Base-by-base conservation (phyloP, 2,329 filamentous ascomycete species). In the Nemania sp. region DNA sequence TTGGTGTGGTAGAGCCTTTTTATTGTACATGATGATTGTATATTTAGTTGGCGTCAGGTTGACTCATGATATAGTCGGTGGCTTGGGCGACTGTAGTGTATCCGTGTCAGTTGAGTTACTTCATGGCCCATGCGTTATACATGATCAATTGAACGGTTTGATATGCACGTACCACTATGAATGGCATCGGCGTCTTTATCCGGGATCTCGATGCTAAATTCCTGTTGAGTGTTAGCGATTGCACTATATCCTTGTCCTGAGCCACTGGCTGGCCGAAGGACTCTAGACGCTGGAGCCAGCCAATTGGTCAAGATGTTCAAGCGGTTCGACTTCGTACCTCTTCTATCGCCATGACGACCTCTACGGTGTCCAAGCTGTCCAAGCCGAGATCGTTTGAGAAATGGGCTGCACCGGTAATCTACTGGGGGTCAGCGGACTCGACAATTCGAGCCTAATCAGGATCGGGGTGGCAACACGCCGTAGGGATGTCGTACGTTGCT, bases 301-400 rank as follows among this genome's bases (percentile, higher is more conserved):
- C 15, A 8, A 6, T 8, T 40, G 20, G 1, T 5, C 36, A 20
- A 23, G 17, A 9, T 12, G 14, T 19, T 3, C 6, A 2, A 5
- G 5, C 3, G 11, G 8, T 9, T 26, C n/a, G n/a, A 6, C n/a
- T 22, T 6, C 50, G 66, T 77, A 91, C 89, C 86, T 99, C 94
- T 84, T 99, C 94, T 77, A 99, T 97, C 64, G 94, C 94, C 94
- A 99, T 99, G 68, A 99, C 94, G 64, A 99, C 94, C 82, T 99
- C 94, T 61, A 99, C 94, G 61, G 94, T 97, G 75, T 99, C 94
- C 75, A 99, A 84, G 78, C 89, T 95, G 80, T 99, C 94, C 69
- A 99, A 81, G 63, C 92, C 94, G 61, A 99, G 89, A 77, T 99
- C 93, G 75, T 97, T 97, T 72, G 91, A 83, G 78, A 99, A 99